Evolutionary conservation across 306 rosid genomes (phyloP).

Genomic region (Trichosanthes truncata): DNA sequence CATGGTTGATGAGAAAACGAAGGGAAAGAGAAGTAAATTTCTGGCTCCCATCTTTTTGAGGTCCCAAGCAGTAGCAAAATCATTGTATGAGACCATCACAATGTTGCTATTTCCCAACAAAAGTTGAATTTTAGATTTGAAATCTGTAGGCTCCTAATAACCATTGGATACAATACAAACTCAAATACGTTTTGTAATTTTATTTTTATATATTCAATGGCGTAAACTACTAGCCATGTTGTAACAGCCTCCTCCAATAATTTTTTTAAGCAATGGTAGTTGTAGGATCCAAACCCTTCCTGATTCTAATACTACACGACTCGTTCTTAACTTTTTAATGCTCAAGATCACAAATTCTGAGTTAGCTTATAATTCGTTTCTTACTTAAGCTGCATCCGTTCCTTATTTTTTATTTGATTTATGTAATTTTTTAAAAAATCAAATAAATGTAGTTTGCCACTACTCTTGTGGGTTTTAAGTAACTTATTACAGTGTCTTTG

Average conservation of each 20-base stretch:
- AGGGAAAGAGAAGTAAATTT: background rate
- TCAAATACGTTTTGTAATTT: background rate
- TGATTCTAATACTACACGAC: background rate
- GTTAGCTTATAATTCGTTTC: background rate
- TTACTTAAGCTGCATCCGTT: background rate
- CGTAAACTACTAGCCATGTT: background rate
- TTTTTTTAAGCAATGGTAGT: background rate
- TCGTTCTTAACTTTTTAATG: background rate
- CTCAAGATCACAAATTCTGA: background rate
- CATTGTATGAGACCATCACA: background rate
- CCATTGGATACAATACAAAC: too few species aligned
- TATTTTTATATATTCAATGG: background rate
- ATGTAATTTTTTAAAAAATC: background rate
- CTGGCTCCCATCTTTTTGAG: background rate
- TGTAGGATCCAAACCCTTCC: background rate
- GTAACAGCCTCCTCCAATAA: background rate
- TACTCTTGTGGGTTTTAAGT: background rate
- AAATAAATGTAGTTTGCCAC: background rate
- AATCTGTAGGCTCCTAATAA: background rate
- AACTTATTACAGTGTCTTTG: background rate
- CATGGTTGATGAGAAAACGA: slow-evolving; percentile 8
- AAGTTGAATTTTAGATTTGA: background rate
- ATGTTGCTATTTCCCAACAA: background rate
- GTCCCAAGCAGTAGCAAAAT: background rate
- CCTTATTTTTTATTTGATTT: background rate